Percentiles rank a stretch among this genome's conserved stretches.
Conservation (phyloP, 106 monocot species). For the Ottelia alismoides region DNA sequence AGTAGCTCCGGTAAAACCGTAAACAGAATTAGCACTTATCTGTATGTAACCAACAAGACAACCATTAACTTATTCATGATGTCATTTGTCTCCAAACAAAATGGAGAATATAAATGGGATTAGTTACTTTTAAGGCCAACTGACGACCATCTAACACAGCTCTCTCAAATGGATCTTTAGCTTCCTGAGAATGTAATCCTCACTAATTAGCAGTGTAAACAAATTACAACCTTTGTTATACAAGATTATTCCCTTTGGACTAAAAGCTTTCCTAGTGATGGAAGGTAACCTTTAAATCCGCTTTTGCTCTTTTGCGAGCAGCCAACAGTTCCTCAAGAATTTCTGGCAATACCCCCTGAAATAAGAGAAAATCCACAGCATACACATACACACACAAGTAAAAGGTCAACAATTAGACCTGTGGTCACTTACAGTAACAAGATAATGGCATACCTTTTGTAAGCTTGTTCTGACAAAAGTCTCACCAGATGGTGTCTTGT, state of each 20-base stretch:
- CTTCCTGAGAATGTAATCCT: too few species aligned
- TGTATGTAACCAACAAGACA: too few species aligned
- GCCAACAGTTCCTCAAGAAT: constrained; percentile 95
- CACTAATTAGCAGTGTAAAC: too few species aligned
- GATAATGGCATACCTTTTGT: constrained; percentile 61
- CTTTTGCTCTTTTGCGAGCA: constrained; percentile 99
- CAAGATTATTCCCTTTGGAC: too few species aligned
- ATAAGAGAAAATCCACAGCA: not conserved
- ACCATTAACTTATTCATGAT: too few species aligned
- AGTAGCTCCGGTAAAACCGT: constrained; percentile 99
- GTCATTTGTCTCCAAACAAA: too few species aligned
- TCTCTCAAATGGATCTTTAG: constrained; percentile 97
- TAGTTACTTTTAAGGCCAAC: constrained; percentile 86
- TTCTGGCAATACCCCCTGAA: constrained; percentile 96
- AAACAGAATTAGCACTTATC: constrained; percentile 99
- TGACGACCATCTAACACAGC: constrained; percentile 99
- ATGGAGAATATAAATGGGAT: too few species aligned
- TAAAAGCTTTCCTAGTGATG: not conserved
- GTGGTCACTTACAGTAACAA: too few species aligned
- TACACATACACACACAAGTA: too few species aligned
- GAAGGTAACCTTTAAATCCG: constrained; percentile 77
- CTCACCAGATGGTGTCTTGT: constrained; percentile 95
- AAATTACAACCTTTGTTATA: too few species aligned
- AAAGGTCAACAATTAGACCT: too few species aligned
- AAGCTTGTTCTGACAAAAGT: constrained; percentile 80